Percentiles rank a stretch among this genome's conserved stretches.
Conservation (phyloP, 257 asterid genomes). For the Salvia hispanica region DNA sequence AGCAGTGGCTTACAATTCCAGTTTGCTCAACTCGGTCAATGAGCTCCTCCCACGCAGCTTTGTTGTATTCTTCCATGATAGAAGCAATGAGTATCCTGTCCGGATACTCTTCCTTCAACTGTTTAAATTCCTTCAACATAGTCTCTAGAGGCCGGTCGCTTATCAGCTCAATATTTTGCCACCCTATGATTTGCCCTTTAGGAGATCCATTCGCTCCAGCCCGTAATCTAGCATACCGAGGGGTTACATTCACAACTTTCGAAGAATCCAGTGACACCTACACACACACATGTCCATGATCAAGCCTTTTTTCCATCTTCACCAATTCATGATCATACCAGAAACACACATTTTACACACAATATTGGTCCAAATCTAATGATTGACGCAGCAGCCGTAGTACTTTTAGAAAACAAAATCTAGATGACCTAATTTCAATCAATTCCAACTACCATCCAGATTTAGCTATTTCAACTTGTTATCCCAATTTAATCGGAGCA, state of each 20-base stretch:
- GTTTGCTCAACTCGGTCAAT: conserved; percentile 85
- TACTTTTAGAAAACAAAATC: background rate
- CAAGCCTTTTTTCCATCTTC: background rate
- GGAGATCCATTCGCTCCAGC: conserved; percentile 83
- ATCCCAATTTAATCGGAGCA: background rate
- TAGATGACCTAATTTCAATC: background rate
- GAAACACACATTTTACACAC: background rate
- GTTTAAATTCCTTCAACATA: conserved; percentile 83
- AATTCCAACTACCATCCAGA: background rate
- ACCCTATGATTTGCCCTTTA: conserved; percentile 86
- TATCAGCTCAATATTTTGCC: conserved; percentile 93
- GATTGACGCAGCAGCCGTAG: background rate
- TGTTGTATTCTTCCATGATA: conserved; percentile 91
- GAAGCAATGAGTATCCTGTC: conserved; percentile 96
- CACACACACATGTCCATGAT: background rate
- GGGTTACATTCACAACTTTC: conserved; percentile 91
- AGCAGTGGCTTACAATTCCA: conserved; percentile 69
- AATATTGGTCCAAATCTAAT: background rate
- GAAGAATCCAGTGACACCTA: conserved; percentile 92
- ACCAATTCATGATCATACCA: background rate
- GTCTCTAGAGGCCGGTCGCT: conserved; percentile 93
- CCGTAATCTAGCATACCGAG: conserved; percentile 84
- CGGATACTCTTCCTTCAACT: conserved; percentile 83
- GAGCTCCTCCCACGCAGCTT: conserved; percentile 92
- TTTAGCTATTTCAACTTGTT: too few relatives aligned